Conservation (phyloP, 768 basidiomycete genomes). For the Heimioporus sp. region DNA sequence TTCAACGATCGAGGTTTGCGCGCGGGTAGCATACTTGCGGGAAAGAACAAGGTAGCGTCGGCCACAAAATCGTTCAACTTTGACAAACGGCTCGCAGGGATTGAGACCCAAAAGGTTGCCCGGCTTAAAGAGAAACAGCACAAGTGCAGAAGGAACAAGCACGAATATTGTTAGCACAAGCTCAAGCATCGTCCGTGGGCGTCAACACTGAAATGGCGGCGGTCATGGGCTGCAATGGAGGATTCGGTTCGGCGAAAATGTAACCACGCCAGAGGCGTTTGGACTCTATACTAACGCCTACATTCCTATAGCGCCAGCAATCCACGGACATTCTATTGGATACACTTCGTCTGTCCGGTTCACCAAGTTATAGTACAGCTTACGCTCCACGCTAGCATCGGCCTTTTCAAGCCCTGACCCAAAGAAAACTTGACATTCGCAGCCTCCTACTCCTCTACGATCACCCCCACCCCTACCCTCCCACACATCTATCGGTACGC, state of each 20-base stretch:
- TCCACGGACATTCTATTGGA: neutral
- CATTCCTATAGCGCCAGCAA: constrained; percentile 9
- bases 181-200: constrained; percentile 40
- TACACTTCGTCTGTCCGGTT: neutral
- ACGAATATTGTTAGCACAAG: constrained; percentile 62
- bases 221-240: constrained; percentile 92
- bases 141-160: constrained; percentile 75
- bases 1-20: constrained; percentile 89
- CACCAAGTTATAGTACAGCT: constrained; percentile 23
- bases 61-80: constrained; percentile 93
- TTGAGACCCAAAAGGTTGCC: constrained; percentile 68
- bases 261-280: constrained; percentile 31
- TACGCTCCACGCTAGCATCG: neutral
- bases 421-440: constrained; percentile 76
- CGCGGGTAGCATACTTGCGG: constrained; percentile 82
- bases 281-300: constrained; percentile 9
- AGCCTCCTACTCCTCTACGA: constrained; percentile 86
- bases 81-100: constrained; percentile 80
- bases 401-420: constrained; percentile 36
- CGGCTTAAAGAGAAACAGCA: constrained; percentile 71
- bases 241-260: constrained; percentile 86
- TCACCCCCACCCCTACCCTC: constrained; percentile 49
- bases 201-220: constrained; percentile 66
- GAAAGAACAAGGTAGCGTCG: constrained; percentile 82
- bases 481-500: constrained; percentile 59